Conservation (phyloP, 2,329 filamentous ascomycete species). For the Epichloe hybrida region DNA sequence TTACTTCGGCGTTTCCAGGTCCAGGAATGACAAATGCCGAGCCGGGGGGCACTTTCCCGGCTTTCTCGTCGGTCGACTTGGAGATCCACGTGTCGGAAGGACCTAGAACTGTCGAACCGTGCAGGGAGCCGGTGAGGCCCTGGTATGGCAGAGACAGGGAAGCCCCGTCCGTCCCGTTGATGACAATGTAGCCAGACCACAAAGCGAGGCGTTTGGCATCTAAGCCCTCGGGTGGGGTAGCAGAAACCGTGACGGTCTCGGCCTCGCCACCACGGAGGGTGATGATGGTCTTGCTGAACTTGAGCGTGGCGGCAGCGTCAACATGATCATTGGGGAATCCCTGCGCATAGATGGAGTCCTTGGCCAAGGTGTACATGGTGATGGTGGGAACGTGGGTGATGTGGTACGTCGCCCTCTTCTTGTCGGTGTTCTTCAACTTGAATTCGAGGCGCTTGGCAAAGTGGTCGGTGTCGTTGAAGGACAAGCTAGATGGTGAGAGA, state of each 20-base stretch:
- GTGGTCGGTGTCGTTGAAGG: slow-evolving; percentile 52
- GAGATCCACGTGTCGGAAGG: slow-evolving; percentile 15
- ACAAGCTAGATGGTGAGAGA: slow-evolving; percentile 41
- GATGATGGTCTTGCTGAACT: slow-evolving; percentile 4
- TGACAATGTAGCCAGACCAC: slow-evolving; percentile 8
- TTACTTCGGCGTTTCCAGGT: slow-evolving; percentile 20
- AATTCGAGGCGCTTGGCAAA: slow-evolving; percentile 36
- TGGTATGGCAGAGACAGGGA: slow-evolving; percentile 27
- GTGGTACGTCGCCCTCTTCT: slow-evolving; percentile 34
- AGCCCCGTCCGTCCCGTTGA: slow-evolving; percentile 24
- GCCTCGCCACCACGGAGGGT: slow-evolving; percentile 3
- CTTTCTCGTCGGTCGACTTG: slow-evolving; percentile 20
- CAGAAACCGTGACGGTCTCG: slow-evolving; percentile 5
- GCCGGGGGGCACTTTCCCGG: slow-evolving; percentile 17
- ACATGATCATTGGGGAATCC: slow-evolving; percentile 33
- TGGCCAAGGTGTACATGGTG: slow-evolving; percentile 37
- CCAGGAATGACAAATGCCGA: slow-evolving; percentile 28
- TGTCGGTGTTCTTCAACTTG: slow-evolving; percentile 40
- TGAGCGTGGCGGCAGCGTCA: slow-evolving; percentile 23
- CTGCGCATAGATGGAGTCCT: slow-evolving; percentile 21
- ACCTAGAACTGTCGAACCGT: slow-evolving; percentile 14
- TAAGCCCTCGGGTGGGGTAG: slow-evolving; percentile 2
- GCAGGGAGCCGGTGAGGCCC: slow-evolving; percentile 24
- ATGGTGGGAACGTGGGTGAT: slow-evolving; percentile 36
- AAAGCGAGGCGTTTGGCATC: slow-evolving; percentile 6